Evolutionary conservation across 1,139 yeast species (phyloP).

Genomic region (Magnusiomyces tetraspermus): DNA sequence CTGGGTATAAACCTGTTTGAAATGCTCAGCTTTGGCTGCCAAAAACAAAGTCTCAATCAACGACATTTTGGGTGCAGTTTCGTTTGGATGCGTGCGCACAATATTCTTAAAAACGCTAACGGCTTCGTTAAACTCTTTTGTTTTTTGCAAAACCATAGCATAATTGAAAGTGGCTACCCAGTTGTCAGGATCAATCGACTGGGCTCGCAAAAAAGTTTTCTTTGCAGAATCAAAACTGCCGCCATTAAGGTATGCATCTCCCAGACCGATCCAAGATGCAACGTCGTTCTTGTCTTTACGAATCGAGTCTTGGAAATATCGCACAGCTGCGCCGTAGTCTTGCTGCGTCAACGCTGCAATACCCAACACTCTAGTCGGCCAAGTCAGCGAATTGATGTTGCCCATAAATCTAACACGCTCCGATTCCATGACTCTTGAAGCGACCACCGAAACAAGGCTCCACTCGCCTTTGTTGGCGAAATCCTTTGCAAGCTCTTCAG

Average conservation of each 20-base stretch:
- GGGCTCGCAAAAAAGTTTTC: conserved; percentile 67
- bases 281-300: conserved; percentile 57
- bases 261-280: conserved; percentile 87
- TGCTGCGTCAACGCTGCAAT: conserved; percentile 63
- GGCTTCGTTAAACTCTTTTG: conserved; percentile 46
- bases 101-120: conserved; percentile 38
- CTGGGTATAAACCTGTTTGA: conserved; percentile 57
- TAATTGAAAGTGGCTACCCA: conserved; percentile 61
- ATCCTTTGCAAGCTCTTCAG: conserved; percentile 57
- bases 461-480: conserved; percentile 65
- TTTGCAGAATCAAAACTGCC: conserved; percentile 83
- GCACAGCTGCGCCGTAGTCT: conserved; percentile 72
- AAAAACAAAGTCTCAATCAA: conserved; percentile 49
- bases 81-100: conserved; percentile 38
- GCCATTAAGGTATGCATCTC: conserved; percentile 80
- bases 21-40: conserved; percentile 44
- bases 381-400: conserved; percentile 36
- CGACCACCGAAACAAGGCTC: conserved; percentile 74
- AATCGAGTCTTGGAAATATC: conserved; percentile 79
- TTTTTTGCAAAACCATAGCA: conserved; percentile 48
- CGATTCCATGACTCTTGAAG: conserved; percentile 47
- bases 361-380: conserved; percentile 90
- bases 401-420: conserved; percentile 40
- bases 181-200: conserved; percentile 41
- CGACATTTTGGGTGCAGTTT: conserved; percentile 49